A percentile compares a stretch with the other conserved stretches of the same genome.
Conservation (phyloP, 2,329 filamentous ascomycete genomes). For the Eutypella sp. region DNA sequence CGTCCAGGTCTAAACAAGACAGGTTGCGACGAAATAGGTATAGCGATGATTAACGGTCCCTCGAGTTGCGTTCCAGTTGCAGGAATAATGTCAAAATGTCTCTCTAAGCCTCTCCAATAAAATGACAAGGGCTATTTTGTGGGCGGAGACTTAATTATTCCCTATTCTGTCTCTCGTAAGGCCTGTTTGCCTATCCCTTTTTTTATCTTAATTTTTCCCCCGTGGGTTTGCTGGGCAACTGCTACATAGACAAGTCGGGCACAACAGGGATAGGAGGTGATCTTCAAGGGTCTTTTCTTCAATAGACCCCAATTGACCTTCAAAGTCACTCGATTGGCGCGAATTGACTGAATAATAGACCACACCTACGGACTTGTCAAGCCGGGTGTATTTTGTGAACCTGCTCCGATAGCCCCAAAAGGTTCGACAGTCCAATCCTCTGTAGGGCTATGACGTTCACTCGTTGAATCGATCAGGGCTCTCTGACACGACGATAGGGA, state of each 20-base stretch:
- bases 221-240: too few species aligned
- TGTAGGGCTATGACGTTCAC: too few species aligned
- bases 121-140: background rate
- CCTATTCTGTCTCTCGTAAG: too few species aligned
- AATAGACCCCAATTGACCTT: background rate
- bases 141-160: background rate
- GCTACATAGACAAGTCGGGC: too few species aligned
- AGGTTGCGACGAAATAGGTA: background rate
- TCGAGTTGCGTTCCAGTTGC: background rate
- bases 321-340: background rate
- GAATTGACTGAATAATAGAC: background rate
- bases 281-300: background rate
- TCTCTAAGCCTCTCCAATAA: background rate
- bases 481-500: too few species aligned
- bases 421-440: too few species aligned
- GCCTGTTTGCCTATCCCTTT: background rate
- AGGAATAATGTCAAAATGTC: background rate
- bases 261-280: background rate
- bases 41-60: background rate
- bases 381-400: too few species aligned
- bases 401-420: too few species aligned
- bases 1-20: background rate
- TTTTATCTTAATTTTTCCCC: too few species aligned
- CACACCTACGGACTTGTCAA: too few species aligned
- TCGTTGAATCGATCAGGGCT: too few species aligned